These are phyloP conservation scores for Colletotrichum orchidophilum DNA, from an alignment of 2,329 filamentous ascomycete species.

Conservation along the genomic window DNA sequence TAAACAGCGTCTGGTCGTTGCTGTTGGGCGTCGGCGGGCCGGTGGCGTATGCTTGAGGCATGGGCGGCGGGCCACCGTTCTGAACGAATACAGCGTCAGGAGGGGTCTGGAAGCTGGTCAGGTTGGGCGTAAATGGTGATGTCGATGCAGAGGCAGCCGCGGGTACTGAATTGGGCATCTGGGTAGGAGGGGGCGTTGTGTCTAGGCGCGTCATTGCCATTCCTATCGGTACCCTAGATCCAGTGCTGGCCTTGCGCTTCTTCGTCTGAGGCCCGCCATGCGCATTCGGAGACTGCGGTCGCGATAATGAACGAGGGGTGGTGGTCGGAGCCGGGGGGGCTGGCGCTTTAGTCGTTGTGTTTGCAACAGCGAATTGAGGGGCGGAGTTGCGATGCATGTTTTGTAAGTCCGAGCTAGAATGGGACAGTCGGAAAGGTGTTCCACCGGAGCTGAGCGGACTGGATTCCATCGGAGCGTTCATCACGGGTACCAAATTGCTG, in stretches of 20 bases:
- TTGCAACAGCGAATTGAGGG: constrained; percentile 39
- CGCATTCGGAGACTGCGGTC: constrained; percentile 76
- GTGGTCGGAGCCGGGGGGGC: constrained; percentile 14
- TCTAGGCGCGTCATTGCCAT: constrained; percentile 87
- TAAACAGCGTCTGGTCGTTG: constrained; percentile 68
- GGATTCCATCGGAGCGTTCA: constrained; percentile 38
- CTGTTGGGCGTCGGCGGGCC: constrained; percentile 74
- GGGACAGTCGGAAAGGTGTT: constrained; percentile 63
- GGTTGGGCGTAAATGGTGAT: constrained; percentile 64
- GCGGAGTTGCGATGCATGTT: constrained; percentile 62
- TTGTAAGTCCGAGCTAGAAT: constrained; percentile 72
- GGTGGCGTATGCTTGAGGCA: constrained; percentile 52
- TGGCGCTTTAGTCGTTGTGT: constrained; percentile 41
- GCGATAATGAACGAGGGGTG: constrained; percentile 59
- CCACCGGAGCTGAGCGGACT: constrained; percentile 46
- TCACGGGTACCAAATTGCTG: constrained; percentile 27
- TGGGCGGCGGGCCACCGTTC: constrained; percentile 31
- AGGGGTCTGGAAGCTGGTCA: constrained; percentile 53
- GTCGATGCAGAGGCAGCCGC: constrained; percentile 52
- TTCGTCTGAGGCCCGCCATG: constrained; percentile 75
- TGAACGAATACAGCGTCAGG: constrained; percentile 45
- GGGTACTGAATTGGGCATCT: constrained; percentile 50
- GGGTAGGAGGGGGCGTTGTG: constrained; percentile 55
- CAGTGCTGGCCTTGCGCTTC: constrained; percentile 79
- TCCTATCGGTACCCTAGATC: constrained; percentile 75